Percentiles rank a stretch among this genome's conserved stretches.
phyloP scores from a whole-genome alignment of 768 basidiomycete genomes.

The Candolleomyces aberdarensis region DNA sequence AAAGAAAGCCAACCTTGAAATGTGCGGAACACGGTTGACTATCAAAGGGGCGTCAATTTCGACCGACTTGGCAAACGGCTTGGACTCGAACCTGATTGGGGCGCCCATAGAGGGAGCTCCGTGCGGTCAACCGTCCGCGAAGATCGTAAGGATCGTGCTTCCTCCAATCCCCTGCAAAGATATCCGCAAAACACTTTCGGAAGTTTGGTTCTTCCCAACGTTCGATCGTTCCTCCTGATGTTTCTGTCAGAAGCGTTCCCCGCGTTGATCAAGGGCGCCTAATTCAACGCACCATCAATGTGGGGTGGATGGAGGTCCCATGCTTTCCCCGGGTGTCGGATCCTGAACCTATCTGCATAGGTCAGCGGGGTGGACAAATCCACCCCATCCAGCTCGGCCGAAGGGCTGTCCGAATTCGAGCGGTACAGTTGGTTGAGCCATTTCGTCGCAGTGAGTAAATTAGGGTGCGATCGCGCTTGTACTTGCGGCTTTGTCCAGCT shows the following conservation, averaged over 20 bases:
- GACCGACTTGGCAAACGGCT: constrained; percentile 3
- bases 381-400: constrained; percentile 54
- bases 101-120: constrained; percentile 60
- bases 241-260: not conserved
- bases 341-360: constrained; percentile 75
- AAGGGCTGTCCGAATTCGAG: constrained; percentile 26
- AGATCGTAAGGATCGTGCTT: constrained; percentile 67
- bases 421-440: constrained; percentile 71
- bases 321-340: constrained; percentile 59
- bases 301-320: constrained; percentile 51
- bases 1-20: constrained; percentile 81
- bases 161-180: constrained; percentile 60
- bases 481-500: constrained; percentile 54
- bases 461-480: constrained; percentile 66
- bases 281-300: constrained; percentile 33
- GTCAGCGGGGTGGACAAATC: constrained; percentile 59
- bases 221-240: constrained; percentile 67
- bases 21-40: constrained; percentile 53
- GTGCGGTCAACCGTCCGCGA: constrained; percentile 54
- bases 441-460: constrained; percentile 50
- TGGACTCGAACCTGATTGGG: constrained; percentile 17
- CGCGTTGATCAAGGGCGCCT: not conserved
- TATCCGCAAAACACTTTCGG: constrained; percentile 57
- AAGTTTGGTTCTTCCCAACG: constrained; percentile 66
- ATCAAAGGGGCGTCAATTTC: too few species aligned